Evolutionary conservation across 805 yeast genomes (phyloP), one percentile per base, ranked within the genome.

Genomic region (Phaffomyces opuntiae): DNA sequence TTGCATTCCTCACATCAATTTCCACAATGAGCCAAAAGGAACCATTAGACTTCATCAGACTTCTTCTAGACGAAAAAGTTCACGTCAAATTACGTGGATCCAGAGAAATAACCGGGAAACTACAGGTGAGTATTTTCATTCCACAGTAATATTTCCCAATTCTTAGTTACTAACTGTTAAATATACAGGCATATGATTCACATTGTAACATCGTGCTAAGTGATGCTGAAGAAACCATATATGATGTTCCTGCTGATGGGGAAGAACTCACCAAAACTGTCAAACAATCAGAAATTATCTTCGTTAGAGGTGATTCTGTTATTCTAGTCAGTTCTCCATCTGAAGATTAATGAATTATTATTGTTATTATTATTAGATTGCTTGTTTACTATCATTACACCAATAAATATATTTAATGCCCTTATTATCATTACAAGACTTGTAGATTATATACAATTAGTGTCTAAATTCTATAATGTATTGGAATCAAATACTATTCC

Each of bases 231-330:
- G 99, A 93, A 61, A 86, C 85, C 2, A 80, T 90, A 35, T 87
- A 77, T 62, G 70, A 72, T 35, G 57, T 81, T 14, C 75, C 71
- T 31, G 80, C 73, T 5, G 76, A 67, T 29, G 74, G 72, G 39
- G 56, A 52, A n/a, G 68, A 67, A 33, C 46, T 60, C 43, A 48
- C 41, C 16, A 43, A 50, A 32, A 46, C 36, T 24, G 72, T 72
- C 21, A 84, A 81, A 59, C 74, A 75, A 50, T 76, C 88, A 16
- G 96, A 87, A 46, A 87, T 93, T 89, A 81, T 93, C 38, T 91
- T 91, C 67, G 90, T 93, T 14, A 82, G 99, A 69, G 99, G 99
- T n/a, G 99, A 93, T 66, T 81, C 95, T 3, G 98, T 93, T 38
- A 87, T 95, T 42, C 74, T 90, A 54, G 82, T 93, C 44, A 80